A percentile compares a stretch with the other conserved stretches of the same genome.
These are phyloP conservation scores for Hemisphaericaspora nanyangensis DNA, from an alignment of 805 yeast genomes.

Conservation along the genomic window DNA sequence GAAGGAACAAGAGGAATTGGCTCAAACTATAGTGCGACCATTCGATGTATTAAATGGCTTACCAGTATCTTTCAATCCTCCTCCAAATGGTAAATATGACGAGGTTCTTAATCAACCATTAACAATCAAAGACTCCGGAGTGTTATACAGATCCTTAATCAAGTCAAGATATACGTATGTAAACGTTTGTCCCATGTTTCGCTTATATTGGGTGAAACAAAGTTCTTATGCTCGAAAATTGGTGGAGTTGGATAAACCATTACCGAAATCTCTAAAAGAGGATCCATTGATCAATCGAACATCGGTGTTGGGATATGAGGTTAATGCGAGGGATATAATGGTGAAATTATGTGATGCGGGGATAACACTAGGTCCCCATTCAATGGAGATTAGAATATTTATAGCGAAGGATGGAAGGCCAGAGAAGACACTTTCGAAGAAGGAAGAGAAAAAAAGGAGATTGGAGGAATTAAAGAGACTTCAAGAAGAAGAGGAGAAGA, in stretches of 20 bases:
- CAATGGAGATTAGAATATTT: slow-evolving; percentile 70
- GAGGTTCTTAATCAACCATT: slow-evolving; percentile 60
- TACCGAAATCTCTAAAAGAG: slow-evolving; percentile 17
- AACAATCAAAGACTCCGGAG: slow-evolving; percentile 68
- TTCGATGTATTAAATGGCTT: slow-evolving; percentile 61
- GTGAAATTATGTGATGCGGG: slow-evolving; percentile 78
- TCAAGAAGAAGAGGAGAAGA: slow-evolving; percentile 6
- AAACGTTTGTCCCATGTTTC: slow-evolving; percentile 70
- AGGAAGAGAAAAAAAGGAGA: slow-evolving; percentile 8
- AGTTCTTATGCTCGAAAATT: slow-evolving; percentile 49
- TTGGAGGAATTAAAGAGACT: neutral
- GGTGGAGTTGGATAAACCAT: slow-evolving; percentile 37
- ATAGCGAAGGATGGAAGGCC: slow-evolving; percentile 78
- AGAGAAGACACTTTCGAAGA: slow-evolving; percentile 31
- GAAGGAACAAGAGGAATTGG: slow-evolving; percentile 34
- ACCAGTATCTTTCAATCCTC: slow-evolving; percentile 63
- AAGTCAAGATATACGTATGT: slow-evolving; percentile 58
- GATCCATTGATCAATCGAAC: slow-evolving; percentile 20
- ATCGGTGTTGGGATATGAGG: slow-evolving; percentile 36
- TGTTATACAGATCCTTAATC: slow-evolving; percentile 64
- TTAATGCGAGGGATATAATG: slow-evolving; percentile 78
- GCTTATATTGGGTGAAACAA: slow-evolving; percentile 75
- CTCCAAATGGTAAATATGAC: slow-evolving; percentile 53
- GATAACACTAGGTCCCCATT: slow-evolving; percentile 78
- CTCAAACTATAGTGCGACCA: slow-evolving; percentile 47